Conservation (phyloP, 1,284 basidiomycete species). For the Ganoderma lingzhi region DNA sequence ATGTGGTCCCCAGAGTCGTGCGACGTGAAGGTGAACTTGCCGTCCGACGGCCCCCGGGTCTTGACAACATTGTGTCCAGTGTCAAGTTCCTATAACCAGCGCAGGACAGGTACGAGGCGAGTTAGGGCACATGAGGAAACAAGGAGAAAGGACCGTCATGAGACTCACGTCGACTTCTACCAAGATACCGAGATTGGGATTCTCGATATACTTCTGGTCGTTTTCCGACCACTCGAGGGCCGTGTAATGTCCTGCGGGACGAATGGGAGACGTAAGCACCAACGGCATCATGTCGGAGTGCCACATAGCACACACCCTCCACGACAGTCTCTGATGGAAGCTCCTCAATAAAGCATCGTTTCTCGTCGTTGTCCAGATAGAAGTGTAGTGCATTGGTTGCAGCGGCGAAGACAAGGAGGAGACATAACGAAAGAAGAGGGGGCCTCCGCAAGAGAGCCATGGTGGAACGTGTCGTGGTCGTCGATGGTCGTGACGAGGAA, state of each 20-base stretch:
- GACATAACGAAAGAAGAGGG: slow-evolving; percentile 45
- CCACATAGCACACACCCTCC: slow-evolving; percentile 69
- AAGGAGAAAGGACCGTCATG: background rate
- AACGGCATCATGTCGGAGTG: slow-evolving; percentile 4
- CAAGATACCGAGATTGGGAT: slow-evolving; percentile 86
- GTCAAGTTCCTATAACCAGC: slow-evolving; percentile 74
- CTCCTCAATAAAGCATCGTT: slow-evolving; percentile 96
- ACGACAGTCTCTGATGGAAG: slow-evolving; percentile 97
- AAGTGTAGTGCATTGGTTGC: slow-evolving; percentile 82
- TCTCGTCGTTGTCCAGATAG: slow-evolving; percentile 92
- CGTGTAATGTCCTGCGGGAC: slow-evolving; percentile 82
- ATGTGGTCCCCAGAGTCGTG: slow-evolving; percentile 97
- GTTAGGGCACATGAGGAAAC: background rate
- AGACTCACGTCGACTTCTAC: slow-evolving; percentile 87
- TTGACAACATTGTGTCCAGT: slow-evolving; percentile 82
- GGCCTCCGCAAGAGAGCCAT: slow-evolving; percentile 40
- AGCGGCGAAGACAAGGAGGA: slow-evolving; percentile 50
- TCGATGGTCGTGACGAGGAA: slow-evolving; percentile 35
- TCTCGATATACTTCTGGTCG: slow-evolving; percentile 73
- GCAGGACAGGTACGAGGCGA: slow-evolving; percentile 26
- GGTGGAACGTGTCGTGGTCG: slow-evolving; percentile 35
- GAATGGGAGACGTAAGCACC: background rate
- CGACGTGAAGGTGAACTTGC: slow-evolving; percentile 97
- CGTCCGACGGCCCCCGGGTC: slow-evolving; percentile 88
- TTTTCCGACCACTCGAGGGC: slow-evolving; percentile 91